These are phyloP conservation scores for Lentinula novae-zelandiae DNA, from an alignment of 1,284 basidiomycete genomes.

Conservation along the genomic window DNA sequence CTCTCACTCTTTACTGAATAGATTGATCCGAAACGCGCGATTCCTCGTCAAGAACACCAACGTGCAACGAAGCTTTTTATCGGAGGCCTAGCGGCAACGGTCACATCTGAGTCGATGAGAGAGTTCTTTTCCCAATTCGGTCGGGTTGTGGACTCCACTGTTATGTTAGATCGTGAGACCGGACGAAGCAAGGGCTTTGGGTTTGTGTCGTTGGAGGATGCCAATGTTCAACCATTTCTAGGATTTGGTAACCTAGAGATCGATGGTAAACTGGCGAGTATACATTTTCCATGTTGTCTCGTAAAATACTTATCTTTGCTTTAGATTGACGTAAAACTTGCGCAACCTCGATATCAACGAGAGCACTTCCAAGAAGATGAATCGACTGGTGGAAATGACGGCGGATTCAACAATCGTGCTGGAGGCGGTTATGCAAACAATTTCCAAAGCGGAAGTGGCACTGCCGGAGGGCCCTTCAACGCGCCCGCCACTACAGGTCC, in stretches of 20 bases:
- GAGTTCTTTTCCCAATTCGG: conserved; percentile 91
- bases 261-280: conserved; percentile 84
- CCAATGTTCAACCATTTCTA: conserved; percentile 81
- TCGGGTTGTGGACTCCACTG: conserved; percentile 92
- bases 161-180: conserved; percentile 98
- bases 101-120: conserved; percentile 92
- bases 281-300: not conserved
- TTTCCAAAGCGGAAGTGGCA: conserved; percentile 17
- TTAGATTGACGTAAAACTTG: conserved; percentile 93
- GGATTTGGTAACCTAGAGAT: conserved; percentile 84
- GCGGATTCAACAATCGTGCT: conserved; percentile 18
- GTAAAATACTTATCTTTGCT: not conserved
- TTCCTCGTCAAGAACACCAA: conserved; percentile 92
- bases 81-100: conserved; percentile 87
- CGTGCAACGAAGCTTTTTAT: conserved; percentile 93
- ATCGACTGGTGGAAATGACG: conserved; percentile 24
- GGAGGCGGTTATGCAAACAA: conserved; percentile 11
- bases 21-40: conserved; percentile 99
- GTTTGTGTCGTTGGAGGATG: conserved; percentile 94
- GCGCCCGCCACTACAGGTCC: conserved; percentile 23
- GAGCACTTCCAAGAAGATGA: conserved; percentile 35
- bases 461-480: conserved; percentile 17
- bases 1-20: conserved; percentile 29
- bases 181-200: conserved; percentile 96
- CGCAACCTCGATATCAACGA: conserved; percentile 81